Conservation (phyloP, 441 rosid genomes). For the Hura crepitans region DNA sequence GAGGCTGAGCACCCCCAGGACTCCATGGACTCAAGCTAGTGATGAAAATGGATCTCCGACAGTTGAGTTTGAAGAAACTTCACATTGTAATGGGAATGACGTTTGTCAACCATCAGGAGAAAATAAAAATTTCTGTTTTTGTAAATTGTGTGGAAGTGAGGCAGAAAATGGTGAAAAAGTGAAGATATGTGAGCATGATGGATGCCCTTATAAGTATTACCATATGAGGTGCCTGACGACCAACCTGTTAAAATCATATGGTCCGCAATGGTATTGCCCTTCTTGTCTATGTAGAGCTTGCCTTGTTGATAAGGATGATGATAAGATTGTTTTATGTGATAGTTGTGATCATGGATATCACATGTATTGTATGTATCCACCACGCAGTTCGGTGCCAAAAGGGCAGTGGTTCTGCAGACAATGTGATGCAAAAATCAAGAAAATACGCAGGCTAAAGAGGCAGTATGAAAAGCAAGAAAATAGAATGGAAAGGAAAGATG, state of each 20-base stretch:
- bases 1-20: slow-evolving; percentile 50
- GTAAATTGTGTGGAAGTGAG: slow-evolving; percentile 57
- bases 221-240: slow-evolving; percentile 72
- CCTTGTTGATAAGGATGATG: slow-evolving; percentile 68
- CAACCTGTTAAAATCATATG: slow-evolving; percentile 50
- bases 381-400: slow-evolving; percentile 43
- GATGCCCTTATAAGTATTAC: slow-evolving; percentile 59
- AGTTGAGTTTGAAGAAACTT: slow-evolving; percentile 37
- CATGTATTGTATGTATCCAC: slow-evolving; percentile 73
- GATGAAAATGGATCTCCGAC: slow-evolving; percentile 26
- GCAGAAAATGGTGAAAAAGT: slow-evolving; percentile 39
- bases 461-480: slow-evolving; percentile 33
- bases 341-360: slow-evolving; percentile 91
- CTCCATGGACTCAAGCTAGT: slow-evolving; percentile 24
- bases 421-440: slow-evolving; percentile 53
- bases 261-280: slow-evolving; percentile 83
- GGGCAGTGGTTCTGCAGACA: slow-evolving; percentile 82
- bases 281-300: slow-evolving; percentile 87
- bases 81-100: slow-evolving; percentile 41
- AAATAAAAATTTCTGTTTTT: slow-evolving; percentile 24
- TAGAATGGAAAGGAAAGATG: slow-evolving; percentile 27
- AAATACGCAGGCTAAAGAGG: slow-evolving; percentile 47
- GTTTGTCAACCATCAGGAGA: slow-evolving; percentile 26
- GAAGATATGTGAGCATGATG: slow-evolving; percentile 59
- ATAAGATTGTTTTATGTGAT: slow-evolving; percentile 74